These are phyloP conservation scores for Aspergillus sp. DNA, from an alignment of 2,329 filamentous ascomycete genomes.

Conservation along the genomic window DNA sequence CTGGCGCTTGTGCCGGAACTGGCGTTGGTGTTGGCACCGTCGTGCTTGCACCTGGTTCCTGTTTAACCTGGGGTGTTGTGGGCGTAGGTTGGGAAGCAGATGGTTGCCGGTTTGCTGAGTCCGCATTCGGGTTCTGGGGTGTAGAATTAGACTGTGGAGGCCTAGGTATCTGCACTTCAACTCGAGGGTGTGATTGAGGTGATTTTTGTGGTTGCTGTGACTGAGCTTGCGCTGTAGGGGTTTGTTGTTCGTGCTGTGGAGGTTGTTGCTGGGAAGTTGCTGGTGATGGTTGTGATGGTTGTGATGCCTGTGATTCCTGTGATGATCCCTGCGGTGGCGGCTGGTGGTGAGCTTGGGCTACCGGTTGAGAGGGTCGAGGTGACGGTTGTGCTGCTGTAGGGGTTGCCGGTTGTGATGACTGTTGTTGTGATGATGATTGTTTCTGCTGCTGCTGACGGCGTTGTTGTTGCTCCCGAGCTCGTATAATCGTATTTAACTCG, in stretches of 20 bases:
- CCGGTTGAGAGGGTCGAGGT: constrained; percentile 19
- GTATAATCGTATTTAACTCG: constrained; percentile 51
- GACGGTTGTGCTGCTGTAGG: constrained; percentile 17
- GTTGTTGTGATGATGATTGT: constrained; percentile 28
- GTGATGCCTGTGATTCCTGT: no score
- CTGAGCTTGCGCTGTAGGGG: constrained; percentile 8
- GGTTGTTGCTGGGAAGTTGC: constrained; percentile 10
- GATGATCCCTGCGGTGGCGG: background rate
- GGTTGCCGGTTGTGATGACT: constrained; percentile 24
- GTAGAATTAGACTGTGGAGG: constrained; percentile 3
- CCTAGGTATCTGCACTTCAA: constrained; percentile 24
- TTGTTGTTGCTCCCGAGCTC: constrained; percentile 43
- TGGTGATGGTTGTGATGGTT: constrained; percentile 10
- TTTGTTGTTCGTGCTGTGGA: constrained; percentile 15
- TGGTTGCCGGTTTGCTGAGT: constrained; percentile 13
- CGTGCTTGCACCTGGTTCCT: constrained; percentile 24
- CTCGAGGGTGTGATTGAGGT: constrained; percentile 15
- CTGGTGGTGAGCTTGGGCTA: constrained; percentile 12
- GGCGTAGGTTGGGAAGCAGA: constrained; percentile 19
- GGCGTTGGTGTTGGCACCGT: constrained; percentile 13
- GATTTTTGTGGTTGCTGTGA: constrained; percentile 8
- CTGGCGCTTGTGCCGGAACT: constrained; percentile 8
- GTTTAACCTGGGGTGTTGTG: constrained; percentile 25
- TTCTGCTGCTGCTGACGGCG: constrained; percentile 33
- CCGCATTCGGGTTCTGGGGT: constrained; percentile 6